phyloP scores from a whole-genome alignment of 345 rosid genomes.

The Arabidopsis thaliana region DNA sequence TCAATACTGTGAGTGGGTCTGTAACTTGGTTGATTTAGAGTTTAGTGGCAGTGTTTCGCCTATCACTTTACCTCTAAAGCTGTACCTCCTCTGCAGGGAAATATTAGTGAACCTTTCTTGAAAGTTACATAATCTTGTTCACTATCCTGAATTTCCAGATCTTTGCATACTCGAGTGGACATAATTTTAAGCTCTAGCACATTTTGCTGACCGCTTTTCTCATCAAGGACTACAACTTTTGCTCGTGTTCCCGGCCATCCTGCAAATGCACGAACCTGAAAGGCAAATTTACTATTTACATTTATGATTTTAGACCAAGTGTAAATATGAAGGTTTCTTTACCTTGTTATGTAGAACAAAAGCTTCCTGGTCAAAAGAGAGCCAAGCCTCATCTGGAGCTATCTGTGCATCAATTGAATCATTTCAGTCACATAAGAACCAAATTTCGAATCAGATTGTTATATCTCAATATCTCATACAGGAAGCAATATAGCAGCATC shows the following conservation, averaged over 20 bases:
- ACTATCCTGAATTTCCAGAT: slow-evolving; percentile 28
- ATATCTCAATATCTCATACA: background rate
- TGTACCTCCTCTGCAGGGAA: slow-evolving; percentile 75
- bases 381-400: slow-evolving; percentile 86
- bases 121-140: slow-evolving; percentile 57
- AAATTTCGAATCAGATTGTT: background rate
- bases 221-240: slow-evolving; percentile 56
- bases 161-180: slow-evolving; percentile 60
- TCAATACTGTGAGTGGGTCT: background rate
- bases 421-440: background rate
- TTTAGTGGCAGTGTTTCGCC: background rate
- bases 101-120: slow-evolving; percentile 57
- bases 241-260: slow-evolving; percentile 99
- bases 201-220: slow-evolving; percentile 47
- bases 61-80: slow-evolving; percentile 67
- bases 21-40: background rate
- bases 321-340: slow-evolving; percentile 5
- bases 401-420: slow-evolving; percentile 53
- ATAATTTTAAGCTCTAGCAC: slow-evolving; percentile 73
- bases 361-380: slow-evolving; percentile 80
- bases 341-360: slow-evolving; percentile 83
- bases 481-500: background rate
- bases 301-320: background rate
- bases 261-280: slow-evolving; percentile 96
- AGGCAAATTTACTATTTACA: slow-evolving; percentile 34